Conservation (phyloP, 805 yeast genomes). For the Wickerhamomyces canadensis region DNA sequence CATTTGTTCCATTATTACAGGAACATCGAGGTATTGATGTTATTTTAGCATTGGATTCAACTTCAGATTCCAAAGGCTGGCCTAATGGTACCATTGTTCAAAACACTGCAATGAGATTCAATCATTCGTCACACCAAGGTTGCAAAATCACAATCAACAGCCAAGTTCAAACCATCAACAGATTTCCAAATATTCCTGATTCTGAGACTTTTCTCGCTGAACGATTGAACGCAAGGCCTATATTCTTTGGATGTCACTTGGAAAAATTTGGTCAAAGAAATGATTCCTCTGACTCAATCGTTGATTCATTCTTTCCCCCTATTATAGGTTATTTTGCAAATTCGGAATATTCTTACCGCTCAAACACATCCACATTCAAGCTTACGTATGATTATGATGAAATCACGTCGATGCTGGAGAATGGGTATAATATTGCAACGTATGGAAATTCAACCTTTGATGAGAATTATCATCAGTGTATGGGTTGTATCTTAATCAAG, state of each 20-base stretch:
- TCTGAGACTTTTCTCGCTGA: constrained; percentile 37
- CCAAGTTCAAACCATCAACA: constrained; percentile 30
- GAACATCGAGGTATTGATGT: constrained; percentile 57
- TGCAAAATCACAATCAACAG: constrained; percentile 35
- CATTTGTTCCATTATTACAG: constrained; percentile 59
- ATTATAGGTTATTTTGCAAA: constrained; percentile 49
- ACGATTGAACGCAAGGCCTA: constrained; percentile 55
- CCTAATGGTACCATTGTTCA: constrained; percentile 55
- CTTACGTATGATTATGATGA: constrained; percentile 43
- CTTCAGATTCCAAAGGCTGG: constrained; percentile 47
- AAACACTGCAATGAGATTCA: constrained; percentile 25
- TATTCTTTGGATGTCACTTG: constrained; percentile 70
- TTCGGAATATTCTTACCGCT: constrained; percentile 31
- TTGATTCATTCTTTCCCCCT: constrained; percentile 38
- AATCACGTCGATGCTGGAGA: constrained; percentile 38
- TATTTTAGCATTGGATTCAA: constrained; percentile 54
- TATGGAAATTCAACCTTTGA: constrained; percentile 33
- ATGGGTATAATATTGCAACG: constrained; percentile 49
- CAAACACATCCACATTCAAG: constrained; percentile 59
- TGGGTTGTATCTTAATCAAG: constrained; percentile 54
- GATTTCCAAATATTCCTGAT: constrained; percentile 64
- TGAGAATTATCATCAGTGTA: constrained; percentile 37
- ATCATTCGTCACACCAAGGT: constrained; percentile 14
- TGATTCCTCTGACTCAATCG: neutral
- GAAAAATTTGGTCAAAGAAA: constrained; percentile 12